phyloP scores from a whole-genome alignment of 2,329 filamentous ascomycete species.

The Ophiostoma perfectum region DNA sequence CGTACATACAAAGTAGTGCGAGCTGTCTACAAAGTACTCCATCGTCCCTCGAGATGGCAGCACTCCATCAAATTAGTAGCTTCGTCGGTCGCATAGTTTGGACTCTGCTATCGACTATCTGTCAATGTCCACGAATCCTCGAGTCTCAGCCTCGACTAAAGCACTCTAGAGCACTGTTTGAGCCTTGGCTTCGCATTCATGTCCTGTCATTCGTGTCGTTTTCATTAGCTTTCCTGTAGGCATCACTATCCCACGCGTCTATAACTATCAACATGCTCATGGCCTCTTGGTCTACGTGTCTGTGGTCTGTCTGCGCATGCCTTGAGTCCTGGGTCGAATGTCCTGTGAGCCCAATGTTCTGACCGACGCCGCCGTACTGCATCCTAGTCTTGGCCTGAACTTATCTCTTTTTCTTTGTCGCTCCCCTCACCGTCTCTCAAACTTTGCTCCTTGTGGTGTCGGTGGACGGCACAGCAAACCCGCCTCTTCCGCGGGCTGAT shows the following conservation, averaged over 20 bases:
- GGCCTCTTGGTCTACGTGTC: too few relatives aligned
- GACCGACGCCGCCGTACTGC: background rate
- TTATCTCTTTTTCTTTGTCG: background rate
- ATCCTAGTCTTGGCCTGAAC: background rate
- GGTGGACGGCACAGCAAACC: background rate
- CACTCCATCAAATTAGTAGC: too few relatives aligned
- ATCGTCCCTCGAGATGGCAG: too few relatives aligned
- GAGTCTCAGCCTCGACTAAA: background rate
- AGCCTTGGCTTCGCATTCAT: background rate
- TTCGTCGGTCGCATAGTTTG: background rate
- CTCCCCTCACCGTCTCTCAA: background rate
- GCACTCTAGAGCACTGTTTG: background rate
- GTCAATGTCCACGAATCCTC: background rate
- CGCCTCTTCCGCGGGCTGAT: background rate
- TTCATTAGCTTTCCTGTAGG: background rate
- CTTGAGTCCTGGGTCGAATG: background rate
- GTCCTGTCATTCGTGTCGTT: background rate
- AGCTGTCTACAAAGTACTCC: too few relatives aligned
- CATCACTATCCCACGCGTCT: background rate
- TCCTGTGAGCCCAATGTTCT: constrained; percentile 7
- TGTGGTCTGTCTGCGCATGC: background rate
- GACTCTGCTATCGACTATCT: background rate
- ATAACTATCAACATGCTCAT: too few relatives aligned
- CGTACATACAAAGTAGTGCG: too few relatives aligned
- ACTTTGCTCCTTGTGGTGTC: background rate